phyloP scores from a whole-genome alignment of 2,329 filamentous ascomycete species.

The Stagonosporopsis chrysanthemi region DNA sequence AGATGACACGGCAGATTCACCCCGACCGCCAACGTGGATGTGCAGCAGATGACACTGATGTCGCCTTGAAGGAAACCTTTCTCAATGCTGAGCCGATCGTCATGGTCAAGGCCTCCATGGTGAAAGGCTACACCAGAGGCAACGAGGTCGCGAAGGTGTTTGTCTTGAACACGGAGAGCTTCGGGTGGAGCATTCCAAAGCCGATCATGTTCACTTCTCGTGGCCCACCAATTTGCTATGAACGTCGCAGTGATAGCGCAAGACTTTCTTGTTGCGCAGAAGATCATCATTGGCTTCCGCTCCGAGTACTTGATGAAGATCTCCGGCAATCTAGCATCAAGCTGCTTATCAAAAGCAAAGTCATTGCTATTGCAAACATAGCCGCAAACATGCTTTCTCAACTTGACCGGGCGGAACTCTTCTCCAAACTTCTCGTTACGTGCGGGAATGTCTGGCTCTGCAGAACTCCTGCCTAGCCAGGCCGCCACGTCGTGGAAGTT shows the following conservation, averaged over 20 bases:
- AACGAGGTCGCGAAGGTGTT: slow-evolving; percentile 65
- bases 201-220: slow-evolving; percentile 59
- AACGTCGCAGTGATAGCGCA: slow-evolving; percentile 71
- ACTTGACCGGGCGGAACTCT: slow-evolving; percentile 78
- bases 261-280: slow-evolving; percentile 79
- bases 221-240: slow-evolving; percentile 71
- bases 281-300: slow-evolving; percentile 80
- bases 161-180: slow-evolving; percentile 61
- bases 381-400: slow-evolving; percentile 79
- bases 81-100: slow-evolving; percentile 73
- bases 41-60: slow-evolving; percentile 85
- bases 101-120: slow-evolving; percentile 74
- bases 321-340: slow-evolving; percentile 70
- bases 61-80: slow-evolving; percentile 72
- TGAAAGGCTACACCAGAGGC: slow-evolving; percentile 77
- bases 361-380: slow-evolving; percentile 68
- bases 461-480: slow-evolving; percentile 76
- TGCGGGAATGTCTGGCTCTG: slow-evolving; percentile 68
- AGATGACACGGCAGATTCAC: slow-evolving; percentile 85
- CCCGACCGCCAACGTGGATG: slow-evolving; percentile 82
- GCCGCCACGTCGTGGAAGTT: slow-evolving; percentile 81
- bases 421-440: slow-evolving; percentile 75
- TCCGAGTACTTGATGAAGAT: slow-evolving; percentile 72
- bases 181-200: slow-evolving; percentile 69
- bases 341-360: slow-evolving; percentile 75